Conservation (phyloP, 768 basidiomycete species). For the Cyclocybe cylindracea region DNA sequence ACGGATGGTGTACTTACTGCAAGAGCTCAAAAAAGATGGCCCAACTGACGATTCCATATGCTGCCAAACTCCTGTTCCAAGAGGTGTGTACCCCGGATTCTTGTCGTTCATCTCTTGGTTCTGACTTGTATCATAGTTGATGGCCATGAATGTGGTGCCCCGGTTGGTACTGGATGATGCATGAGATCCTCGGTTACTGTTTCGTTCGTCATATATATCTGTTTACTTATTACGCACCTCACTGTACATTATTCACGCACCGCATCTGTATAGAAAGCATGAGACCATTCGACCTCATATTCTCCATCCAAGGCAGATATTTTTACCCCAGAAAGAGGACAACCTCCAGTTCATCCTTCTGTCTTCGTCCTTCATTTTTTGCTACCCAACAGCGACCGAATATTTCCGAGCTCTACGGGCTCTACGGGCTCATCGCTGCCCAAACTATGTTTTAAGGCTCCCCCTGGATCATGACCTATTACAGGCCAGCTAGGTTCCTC, state of each 20-base stretch:
- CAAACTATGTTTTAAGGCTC: too few species aligned
- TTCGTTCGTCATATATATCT: neutral
- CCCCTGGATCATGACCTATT: too few species aligned
- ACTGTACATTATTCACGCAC: neutral
- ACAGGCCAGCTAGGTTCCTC: too few species aligned
- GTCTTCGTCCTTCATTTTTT: too few species aligned
- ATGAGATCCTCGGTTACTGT: constrained; percentile 18
- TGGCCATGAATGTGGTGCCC: constrained; percentile 97
- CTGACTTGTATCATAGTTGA: constrained; percentile 52
- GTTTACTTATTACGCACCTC: neutral
- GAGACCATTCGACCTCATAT: too few species aligned
- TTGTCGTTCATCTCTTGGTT: neutral
- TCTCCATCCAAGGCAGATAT: too few species aligned
- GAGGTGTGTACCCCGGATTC: constrained; percentile 52
- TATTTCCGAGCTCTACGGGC: too few species aligned
- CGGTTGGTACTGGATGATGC: constrained; percentile 87
- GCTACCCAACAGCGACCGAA: too few species aligned
- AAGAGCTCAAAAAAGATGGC: constrained; percentile 97
- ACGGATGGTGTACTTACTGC: constrained; percentile 98
- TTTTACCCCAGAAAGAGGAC: too few species aligned
- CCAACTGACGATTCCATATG: constrained; percentile 93
- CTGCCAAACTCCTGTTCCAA: constrained; percentile 90
- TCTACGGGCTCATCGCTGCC: too few species aligned
- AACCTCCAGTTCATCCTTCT: too few species aligned
- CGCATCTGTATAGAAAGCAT: too few species aligned